Base-by-base conservation (phyloP, 352 stramenopile genomes). In the Globisporangium apiculatum region DNA sequence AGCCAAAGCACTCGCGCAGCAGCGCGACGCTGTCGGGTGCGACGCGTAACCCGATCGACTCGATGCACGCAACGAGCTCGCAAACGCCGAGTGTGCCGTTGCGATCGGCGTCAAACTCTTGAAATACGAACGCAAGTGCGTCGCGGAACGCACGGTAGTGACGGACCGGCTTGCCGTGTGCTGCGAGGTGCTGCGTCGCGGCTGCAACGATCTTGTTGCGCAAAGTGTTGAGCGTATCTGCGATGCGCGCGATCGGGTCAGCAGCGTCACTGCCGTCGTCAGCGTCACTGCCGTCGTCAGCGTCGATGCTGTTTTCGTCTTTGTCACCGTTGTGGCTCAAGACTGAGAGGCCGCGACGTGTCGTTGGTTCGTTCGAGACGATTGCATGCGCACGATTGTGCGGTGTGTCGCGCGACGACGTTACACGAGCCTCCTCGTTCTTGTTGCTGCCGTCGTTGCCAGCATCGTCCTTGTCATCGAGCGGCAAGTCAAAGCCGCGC, bases 131-230 rank as follows among this genome's bases (percentile, higher is more conserved):
- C 12, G 60, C 51, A 7, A 92, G 56, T 1, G 79, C 75, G n/a
- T 73, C 62, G 37, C 78, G 78, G 31, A 90, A 87, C 14, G 67
- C 75, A 0, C 57, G 56, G 49, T 86, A 90, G 58, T 83, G 60
- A 12, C 42, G 60, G 7, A 60, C 17, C 14, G 59, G 59, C 47
- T 70, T 72, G 42, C 65, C 64, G 12, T 52, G 40, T 0, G 62
- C 48, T 12, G 43, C 51, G 24, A 90, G 41, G 17, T 82, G 70
- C 0, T 42, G 48, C 14, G 37, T 60, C 0, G 79, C 79, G 17
- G 79, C 69, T 3, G 73, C 46, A 7, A 87, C 59, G 12, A 90
- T 68, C 10, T 62, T 65, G 0, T 61, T 50, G 46, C 83, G 67
- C 0, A 92, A 61, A 1, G 45, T 56, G 8, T 64, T 48, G 5